A percentile compares a stretch with the other conserved stretches of the same genome.
These are phyloP conservation scores for Fusarium sp. DNA, from an alignment of 2,329 filamentous ascomycete species.

Conservation along the genomic window DNA sequence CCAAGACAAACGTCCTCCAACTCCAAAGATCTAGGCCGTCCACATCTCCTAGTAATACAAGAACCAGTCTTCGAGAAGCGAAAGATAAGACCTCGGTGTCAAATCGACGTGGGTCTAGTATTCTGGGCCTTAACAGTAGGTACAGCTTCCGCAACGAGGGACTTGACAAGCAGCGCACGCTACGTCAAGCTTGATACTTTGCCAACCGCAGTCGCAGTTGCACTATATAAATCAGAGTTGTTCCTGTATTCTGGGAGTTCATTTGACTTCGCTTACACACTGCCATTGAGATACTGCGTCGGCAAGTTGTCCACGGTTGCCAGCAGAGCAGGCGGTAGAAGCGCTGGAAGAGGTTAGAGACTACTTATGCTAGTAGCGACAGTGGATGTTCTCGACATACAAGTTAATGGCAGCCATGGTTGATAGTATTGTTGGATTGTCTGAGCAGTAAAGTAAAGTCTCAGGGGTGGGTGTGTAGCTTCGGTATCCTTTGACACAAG, in stretches of 20 bases:
- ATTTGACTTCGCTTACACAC: background rate
- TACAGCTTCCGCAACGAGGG: constrained; percentile 36
- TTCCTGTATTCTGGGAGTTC: too few relatives aligned
- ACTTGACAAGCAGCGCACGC: too few relatives aligned
- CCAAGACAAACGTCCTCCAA: background rate
- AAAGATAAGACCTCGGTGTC: background rate
- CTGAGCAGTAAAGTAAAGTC: background rate
- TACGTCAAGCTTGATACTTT: too few relatives aligned
- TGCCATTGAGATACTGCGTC: background rate
- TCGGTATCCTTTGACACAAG: background rate
- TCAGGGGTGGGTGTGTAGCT: background rate
- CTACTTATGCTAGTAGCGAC: background rate
- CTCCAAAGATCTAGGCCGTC: background rate
- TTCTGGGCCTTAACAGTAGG: constrained; percentile 5
- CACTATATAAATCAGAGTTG: background rate
- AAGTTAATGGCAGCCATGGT: constrained; percentile 1
- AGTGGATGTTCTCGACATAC: background rate
- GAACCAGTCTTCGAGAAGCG: background rate
- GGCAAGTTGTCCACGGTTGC: background rate
- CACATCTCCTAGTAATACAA: background rate
- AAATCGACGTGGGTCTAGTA: rapidly evolving
- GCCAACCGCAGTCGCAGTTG: background rate
- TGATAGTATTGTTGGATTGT: background rate
- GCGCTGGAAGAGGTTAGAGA: background rate
- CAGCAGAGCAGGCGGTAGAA: background rate